These are phyloP conservation scores for Diaporthe australafricana DNA, from an alignment of 2,329 filamentous ascomycete genomes.

Conservation along the genomic window DNA sequence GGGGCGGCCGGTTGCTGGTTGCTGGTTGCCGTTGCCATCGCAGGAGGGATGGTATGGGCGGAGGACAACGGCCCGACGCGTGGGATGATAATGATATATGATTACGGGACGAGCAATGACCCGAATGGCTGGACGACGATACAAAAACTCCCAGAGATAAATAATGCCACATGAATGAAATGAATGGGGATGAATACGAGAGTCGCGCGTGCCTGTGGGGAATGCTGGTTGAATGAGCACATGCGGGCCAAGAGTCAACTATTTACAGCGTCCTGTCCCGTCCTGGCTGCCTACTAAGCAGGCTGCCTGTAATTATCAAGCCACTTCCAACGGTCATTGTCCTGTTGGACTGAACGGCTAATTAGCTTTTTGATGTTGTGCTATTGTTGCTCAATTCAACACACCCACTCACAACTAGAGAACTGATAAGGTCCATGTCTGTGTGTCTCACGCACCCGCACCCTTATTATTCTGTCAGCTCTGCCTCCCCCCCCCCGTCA, in stretches of 20 bases:
- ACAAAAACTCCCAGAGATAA: neutral
- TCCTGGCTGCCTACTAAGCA: no score
- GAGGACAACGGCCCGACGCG: slow-evolving; percentile 5
- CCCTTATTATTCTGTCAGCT: neutral
- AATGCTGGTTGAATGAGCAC: neutral
- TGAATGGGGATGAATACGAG: slow-evolving; percentile 13
- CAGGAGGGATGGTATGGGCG: neutral
- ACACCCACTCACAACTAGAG: neutral
- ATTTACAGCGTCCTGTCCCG: neutral
- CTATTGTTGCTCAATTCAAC: neutral
- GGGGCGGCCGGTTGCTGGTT: neutral
- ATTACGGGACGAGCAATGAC: neutral
- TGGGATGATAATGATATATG: neutral
- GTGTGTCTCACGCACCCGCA: slow-evolving; percentile 5
- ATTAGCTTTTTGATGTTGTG: neutral
- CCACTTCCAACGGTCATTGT: slow-evolving; percentile 3
- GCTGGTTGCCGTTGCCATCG: neutral
- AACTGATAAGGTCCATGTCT: neutral
- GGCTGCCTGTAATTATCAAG: no score
- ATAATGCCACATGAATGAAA: neutral
- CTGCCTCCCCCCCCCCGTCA: neutral
- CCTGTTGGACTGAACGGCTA: neutral
- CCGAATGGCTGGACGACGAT: neutral
- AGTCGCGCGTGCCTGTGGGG: neutral
- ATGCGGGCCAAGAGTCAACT: slow-evolving; percentile 2